Evolutionary conservation across 768 basidiomycete species (phyloP).

Genomic region (Boletus reticuloceps): DNA sequence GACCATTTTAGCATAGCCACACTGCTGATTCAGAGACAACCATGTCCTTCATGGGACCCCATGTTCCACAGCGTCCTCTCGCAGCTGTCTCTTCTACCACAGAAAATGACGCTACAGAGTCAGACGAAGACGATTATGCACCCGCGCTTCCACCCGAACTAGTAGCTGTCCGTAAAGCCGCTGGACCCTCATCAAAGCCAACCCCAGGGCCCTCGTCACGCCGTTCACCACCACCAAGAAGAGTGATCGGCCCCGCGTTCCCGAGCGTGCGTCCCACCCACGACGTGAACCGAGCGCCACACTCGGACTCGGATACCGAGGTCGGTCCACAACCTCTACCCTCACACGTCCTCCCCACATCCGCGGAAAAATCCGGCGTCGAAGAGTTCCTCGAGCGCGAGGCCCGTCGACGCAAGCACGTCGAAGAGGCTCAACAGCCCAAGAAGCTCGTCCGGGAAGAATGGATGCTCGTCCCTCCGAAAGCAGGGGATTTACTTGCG

Average conservation of each 20-base stretch:
- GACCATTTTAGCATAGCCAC: no score
- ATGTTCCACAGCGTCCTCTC: constrained; percentile 50
- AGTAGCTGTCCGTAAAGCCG: constrained; percentile 39
- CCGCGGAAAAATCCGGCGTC: constrained; percentile 63
- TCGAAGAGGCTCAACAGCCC: constrained; percentile 78
- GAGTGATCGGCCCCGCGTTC: constrained; percentile 52
- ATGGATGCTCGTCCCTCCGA: constrained; percentile 98
- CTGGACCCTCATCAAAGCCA: constrained; percentile 24
- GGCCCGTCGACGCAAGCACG: constrained; percentile 65
- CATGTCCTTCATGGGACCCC: constrained; percentile 52
- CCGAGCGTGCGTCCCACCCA: constrained; percentile 39
- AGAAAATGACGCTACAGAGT: constrained; percentile 28
- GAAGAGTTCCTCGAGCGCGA: constrained; percentile 84
- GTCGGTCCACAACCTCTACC: constrained; percentile 82
- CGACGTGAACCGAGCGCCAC: constrained; percentile 29
- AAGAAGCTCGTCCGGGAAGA: constrained; percentile 83
- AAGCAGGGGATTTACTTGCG: constrained; percentile 71
- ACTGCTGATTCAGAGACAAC: neutral
- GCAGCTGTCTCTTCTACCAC: constrained; percentile 10
- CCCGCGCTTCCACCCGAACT: constrained; percentile 78
- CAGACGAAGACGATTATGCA: constrained; percentile 62
- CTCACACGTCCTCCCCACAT: constrained; percentile 30
- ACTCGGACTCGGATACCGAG: constrained; percentile 72
- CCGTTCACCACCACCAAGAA: constrained; percentile 19
- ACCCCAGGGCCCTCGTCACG: constrained; percentile 24